These are phyloP conservation scores for Penicillium chermesinum DNA, from an alignment of 495 filamentous ascomycete species.

Conservation along the genomic window DNA sequence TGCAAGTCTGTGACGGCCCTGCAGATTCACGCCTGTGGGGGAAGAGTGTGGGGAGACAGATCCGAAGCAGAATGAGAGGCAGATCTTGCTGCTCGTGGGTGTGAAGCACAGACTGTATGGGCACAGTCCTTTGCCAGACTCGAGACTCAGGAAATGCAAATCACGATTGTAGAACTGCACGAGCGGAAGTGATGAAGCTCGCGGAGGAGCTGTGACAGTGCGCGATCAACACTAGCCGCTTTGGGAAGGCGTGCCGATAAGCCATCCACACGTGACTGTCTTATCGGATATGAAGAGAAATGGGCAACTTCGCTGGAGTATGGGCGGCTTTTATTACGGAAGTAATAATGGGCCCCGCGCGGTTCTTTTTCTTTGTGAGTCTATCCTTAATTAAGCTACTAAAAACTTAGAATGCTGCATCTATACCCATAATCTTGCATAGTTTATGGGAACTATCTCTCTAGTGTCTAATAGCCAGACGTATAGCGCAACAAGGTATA, in stretches of 20 bases:
- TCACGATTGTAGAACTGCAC: constrained; percentile 4
- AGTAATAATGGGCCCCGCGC: too few species aligned
- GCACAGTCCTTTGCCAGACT: background rate
- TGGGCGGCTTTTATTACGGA: too few species aligned
- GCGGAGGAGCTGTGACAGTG: constrained; percentile 26
- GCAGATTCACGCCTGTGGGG: constrained; percentile 16
- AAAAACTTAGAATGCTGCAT: too few species aligned
- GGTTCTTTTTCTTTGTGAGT: too few species aligned
- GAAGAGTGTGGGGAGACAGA: background rate
- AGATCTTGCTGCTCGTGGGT: background rate
- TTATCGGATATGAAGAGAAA: too few species aligned
- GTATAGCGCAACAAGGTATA: too few species aligned
- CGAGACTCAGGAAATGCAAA: constrained; percentile 2
- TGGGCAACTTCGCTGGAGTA: too few species aligned
- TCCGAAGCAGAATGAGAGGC: background rate
- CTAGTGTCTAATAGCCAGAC: too few species aligned
- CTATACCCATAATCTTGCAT: too few species aligned
- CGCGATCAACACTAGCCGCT: constrained; percentile 33
- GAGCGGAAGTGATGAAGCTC: constrained; percentile 23
- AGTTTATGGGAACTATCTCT: too few species aligned
- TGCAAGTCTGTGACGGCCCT: constrained; percentile 17
- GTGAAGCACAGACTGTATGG: background rate
- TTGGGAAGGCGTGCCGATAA: constrained; percentile 10
- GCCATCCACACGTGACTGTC: background rate
- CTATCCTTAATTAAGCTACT: too few species aligned